Evolutionary conservation across 495 filamentous ascomycete species (phyloP), one percentile per base, ranked within the genome.

Genomic region (Lepraria neglecta): DNA sequence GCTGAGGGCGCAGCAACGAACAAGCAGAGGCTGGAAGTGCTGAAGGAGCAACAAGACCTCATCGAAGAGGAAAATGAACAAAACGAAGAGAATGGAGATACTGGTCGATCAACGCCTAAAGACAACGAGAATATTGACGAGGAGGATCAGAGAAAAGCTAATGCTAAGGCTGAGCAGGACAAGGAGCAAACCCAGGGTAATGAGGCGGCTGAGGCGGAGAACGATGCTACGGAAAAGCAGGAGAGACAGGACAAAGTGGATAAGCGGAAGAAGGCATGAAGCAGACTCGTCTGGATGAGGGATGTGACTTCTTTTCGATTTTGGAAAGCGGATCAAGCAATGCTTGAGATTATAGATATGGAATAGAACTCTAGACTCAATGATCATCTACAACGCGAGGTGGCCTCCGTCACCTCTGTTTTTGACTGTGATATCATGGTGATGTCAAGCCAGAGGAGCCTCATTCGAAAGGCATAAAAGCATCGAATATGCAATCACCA

Each of bases 1-100:
- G 90, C 91, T 52, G 94, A 99, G 77, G 94, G 94, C 60, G 94
- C 92, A 12, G 95, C 94, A 55, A 99, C 95, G 58, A 99, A 99
- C 82, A 95, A 92, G 79, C 94, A 99, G 77, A 87, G 94, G 70
- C 84, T 99, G n/a, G 94, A 99, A 80, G 94, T 99, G 9, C 81
- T 99, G 68, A 95, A 90, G 82, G 94, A 99, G 77, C 94, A 99
- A 76, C 89, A 99, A 71, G 94, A 97, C 67, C 83, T 99, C 56
- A 99, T 99, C 66, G 84, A 96, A 61, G 95, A 97, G 75, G 94
- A 99, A 77, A 92, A 92, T 64, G 82, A 92, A 76, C 92, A 97
- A 77, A 86, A 86, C 72, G 81, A 87, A 71, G 84, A 85, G 76
- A 87, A 84, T 74, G 83, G 85, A 68, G 81, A 78, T 65, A 78